Base-by-base conservation (phyloP, 257 asterid genomes). In the Solanum dulcamara region DNA sequence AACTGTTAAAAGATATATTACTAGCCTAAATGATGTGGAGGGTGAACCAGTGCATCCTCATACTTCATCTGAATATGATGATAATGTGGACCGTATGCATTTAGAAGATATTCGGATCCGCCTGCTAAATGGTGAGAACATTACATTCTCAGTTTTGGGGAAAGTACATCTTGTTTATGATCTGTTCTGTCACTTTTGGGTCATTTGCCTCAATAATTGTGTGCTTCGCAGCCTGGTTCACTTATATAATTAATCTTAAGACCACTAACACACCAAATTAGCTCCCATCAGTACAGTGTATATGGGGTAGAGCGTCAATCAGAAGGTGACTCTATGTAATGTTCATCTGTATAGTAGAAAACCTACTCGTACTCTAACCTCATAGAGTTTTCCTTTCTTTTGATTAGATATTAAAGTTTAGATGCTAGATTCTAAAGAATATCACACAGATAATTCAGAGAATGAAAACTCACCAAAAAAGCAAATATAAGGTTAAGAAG, bases 91-190 rank as follows among this genome's bases (percentile, higher is more conserved):
- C 87, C 91, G 81, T 85, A 91, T 90, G 98, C 91, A 92, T 91
- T 88, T 95, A 89, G 86, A 89, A 88, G 98, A 96, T 91, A 95
- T 91, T 30, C 93, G 99, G 57, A 90, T 89, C 40, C 98, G 99
- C 88, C 89, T 96, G 88, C 91, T 96, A 85, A 96, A 93, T 87
- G 99, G 99, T 94, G 86, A 90, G 91, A 84, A 33, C 22, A 7
- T 88, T 46, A 77, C 64, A 48, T 28, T 42, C 64, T 79, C 83
- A 46, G 38, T 79, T 79, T 50, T 70, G 18, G 50, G 26, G 7
- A 77, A 28, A 18, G 28, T 79, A 77, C 40, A 48, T 28, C 60
- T 75, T 26, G 55, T 72, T 40, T 72, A 35, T 72, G 55, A 72
- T 67, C 42, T 67, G 75, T 9, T 72, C 55, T 12, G 33, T n/a